phyloP scores from a whole-genome alignment of 257 asterid genomes.

The Forsythia viridissima region DNA sequence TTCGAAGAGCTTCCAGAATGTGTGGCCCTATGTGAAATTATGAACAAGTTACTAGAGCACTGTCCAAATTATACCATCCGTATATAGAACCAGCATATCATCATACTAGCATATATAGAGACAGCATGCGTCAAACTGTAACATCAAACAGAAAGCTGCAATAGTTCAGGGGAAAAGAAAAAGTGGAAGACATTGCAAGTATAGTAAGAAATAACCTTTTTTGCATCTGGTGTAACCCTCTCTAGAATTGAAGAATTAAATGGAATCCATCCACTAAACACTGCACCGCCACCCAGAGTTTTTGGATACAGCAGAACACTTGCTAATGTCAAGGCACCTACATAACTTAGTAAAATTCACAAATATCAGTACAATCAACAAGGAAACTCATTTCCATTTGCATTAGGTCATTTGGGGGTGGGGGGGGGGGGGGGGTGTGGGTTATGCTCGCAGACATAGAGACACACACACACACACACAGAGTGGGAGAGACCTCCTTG shows the following conservation, averaged over 20 bases:
- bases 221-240: conserved; percentile 69
- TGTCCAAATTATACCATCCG: neutral
- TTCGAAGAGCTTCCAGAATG: no score
- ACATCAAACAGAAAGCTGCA: conserved; percentile 1
- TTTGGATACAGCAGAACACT: conserved; percentile 84
- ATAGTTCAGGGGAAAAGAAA: neutral
- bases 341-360: conserved; percentile 11
- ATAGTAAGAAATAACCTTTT: conserved; percentile 49
- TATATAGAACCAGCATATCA: neutral
- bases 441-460: no score
- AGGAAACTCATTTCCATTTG: neutral
- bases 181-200: conserved; percentile 3
- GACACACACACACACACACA: neutral
- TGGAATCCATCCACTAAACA: conserved; percentile 98
- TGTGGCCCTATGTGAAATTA: neutral
- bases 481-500: conserved; percentile 74
- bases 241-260: conserved; percentile 67
- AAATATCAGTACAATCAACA: conserved; percentile 20
- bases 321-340: conserved; percentile 94
- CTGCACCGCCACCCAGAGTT: conserved; percentile 94
- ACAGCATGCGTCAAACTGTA: conserved; percentile 7
- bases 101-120: neutral
- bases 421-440: neutral
- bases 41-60: neutral
- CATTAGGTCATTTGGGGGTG: neutral